A percentile compares a stretch with the other conserved stretches of the same genome.
Evolutionary conservation across 441 rosid genomes (phyloP).

Genomic region (Jatropha multifida): DNA sequence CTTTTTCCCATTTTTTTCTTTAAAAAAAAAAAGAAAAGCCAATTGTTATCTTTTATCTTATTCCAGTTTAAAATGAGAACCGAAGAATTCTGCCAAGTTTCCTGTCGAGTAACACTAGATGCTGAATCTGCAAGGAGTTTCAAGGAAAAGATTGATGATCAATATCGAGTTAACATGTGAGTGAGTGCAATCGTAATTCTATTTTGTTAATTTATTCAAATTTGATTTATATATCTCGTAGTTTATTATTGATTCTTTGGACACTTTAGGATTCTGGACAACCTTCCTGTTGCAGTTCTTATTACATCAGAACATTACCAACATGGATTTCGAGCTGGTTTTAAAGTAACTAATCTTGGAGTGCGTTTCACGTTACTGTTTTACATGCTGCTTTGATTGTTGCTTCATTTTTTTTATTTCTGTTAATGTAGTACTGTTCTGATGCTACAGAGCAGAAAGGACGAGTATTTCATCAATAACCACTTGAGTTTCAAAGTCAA

Average conservation of each 20-base stretch:
- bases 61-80: slow-evolving; percentile 68
- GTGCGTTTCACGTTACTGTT: slow-evolving; percentile 32
- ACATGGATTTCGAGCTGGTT: slow-evolving; percentile 80
- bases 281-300: slow-evolving; percentile 81
- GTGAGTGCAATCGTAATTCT: background rate
- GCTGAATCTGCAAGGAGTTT: slow-evolving; percentile 60
- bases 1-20: background rate
- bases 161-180: slow-evolving; percentile 78
- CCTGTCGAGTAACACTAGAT: slow-evolving; percentile 48
- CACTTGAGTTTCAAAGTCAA: slow-evolving; percentile 83
- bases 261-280: slow-evolving; percentile 73
- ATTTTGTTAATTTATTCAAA: background rate
- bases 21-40: background rate
- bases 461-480: slow-evolving; percentile 72
- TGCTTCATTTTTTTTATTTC: slow-evolving; percentile 13
- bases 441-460: slow-evolving; percentile 65
- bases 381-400: background rate
- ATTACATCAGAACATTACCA: slow-evolving; percentile 69
- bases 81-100: slow-evolving; percentile 62
- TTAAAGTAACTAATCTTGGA: slow-evolving; percentile 76
- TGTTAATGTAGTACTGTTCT: slow-evolving; percentile 6
- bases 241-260: background rate
- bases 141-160: slow-evolving; percentile 84
- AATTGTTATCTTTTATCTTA: background rate
- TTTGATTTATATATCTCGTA: background rate